phyloP scores from a whole-genome alignment of 2,329 filamentous ascomycete species.

The Simplicillium sp. region DNA sequence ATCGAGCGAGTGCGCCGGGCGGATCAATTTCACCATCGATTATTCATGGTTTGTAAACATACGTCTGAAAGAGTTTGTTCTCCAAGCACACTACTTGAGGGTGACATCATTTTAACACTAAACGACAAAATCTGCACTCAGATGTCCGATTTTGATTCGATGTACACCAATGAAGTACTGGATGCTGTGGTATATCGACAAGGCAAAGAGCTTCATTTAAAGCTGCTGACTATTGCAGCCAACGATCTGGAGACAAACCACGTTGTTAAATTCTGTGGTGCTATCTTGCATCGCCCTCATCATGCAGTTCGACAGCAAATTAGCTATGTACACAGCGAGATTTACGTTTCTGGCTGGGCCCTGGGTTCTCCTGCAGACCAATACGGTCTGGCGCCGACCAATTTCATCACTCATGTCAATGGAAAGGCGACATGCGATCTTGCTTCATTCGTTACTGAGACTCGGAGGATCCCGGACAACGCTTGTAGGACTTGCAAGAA shows the following conservation, averaged over 20 bases:
- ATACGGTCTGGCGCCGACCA: constrained; percentile 88
- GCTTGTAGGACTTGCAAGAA: no score
- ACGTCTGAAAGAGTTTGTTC: constrained; percentile 48
- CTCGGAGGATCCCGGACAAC: constrained; percentile 84
- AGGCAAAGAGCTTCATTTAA: constrained; percentile 66
- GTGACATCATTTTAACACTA: constrained; percentile 83
- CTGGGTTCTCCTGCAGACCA: constrained; percentile 77
- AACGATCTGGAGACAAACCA: constrained; percentile 87
- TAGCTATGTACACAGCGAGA: constrained; percentile 87
- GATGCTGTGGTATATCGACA: constrained; percentile 82
- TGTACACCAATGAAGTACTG: constrained; percentile 81
- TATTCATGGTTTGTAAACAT: constrained; percentile 97
- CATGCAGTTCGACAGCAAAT: constrained; percentile 97
- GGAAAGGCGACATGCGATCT: constrained; percentile 76
- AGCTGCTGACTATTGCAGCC: constrained; percentile 76
- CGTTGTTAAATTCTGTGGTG: constrained; percentile 89
- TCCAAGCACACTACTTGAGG: constrained; percentile 64
- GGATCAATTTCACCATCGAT: constrained; percentile 85
- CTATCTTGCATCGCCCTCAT: constrained; percentile 85
- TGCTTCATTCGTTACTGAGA: constrained; percentile 68
- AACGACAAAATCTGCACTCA: constrained; percentile 89
- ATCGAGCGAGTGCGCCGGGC: constrained; percentile 80
- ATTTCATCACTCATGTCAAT: constrained; percentile 96
- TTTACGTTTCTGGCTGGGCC: constrained; percentile 85
- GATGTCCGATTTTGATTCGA: constrained; percentile 85